phyloP scores from a whole-genome alignment of 768 basidiomycete species.

The Amanita fuliginea region DNA sequence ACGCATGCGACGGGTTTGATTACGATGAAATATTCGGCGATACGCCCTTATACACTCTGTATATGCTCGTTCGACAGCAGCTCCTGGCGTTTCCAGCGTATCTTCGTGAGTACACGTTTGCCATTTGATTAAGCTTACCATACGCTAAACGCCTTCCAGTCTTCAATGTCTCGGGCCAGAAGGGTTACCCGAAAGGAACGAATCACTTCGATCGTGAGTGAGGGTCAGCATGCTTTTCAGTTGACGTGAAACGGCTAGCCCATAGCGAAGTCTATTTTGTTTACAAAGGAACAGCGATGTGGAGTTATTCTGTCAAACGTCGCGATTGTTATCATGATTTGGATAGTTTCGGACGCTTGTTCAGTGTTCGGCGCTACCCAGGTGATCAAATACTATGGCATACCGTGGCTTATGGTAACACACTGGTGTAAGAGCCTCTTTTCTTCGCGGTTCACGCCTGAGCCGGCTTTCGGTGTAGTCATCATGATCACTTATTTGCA shows the following conservation, averaged over 20 bases:
- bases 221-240: background rate
- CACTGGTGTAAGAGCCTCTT: constrained; percentile 36
- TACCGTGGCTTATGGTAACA: constrained; percentile 44
- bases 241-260: background rate
- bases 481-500: constrained; percentile 54
- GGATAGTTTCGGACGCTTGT: constrained; percentile 24
- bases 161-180: constrained; percentile 53
- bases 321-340: constrained; percentile 40
- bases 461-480: constrained; percentile 16
- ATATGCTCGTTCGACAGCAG: constrained; percentile 45
- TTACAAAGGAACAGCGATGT: constrained; percentile 38
- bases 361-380: constrained; percentile 24
- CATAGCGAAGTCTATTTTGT: constrained; percentile 44
- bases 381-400: constrained; percentile 37
- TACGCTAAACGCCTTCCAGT: constrained; percentile 23
- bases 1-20: constrained; percentile 24
- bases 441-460: background rate
- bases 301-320: constrained; percentile 47
- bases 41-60: constrained; percentile 49
- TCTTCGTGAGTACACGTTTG: constrained; percentile 29
- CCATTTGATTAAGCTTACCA: background rate
- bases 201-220: constrained; percentile 54
- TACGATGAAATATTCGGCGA: constrained; percentile 49
- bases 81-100: constrained; percentile 52
- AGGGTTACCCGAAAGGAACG: constrained; percentile 48